Conservation (phyloP, 2,329 filamentous ascomycete species). For the Cadophora luteo-olivacea region DNA sequence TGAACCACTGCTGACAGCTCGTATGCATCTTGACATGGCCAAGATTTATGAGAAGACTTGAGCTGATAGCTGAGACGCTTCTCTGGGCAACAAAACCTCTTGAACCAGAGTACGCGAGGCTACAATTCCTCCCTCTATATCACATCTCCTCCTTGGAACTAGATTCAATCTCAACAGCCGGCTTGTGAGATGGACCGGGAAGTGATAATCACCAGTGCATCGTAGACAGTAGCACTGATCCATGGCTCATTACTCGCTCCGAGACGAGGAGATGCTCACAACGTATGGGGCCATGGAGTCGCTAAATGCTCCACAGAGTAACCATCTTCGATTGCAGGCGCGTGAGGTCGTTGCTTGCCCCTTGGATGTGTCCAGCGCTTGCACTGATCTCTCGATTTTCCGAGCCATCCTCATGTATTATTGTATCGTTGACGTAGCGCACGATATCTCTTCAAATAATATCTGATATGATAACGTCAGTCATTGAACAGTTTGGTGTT, state of each 20-base stretch:
- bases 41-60: background rate
- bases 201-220: background rate
- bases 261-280: background rate
- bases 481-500: background rate
- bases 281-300: background rate
- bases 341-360: background rate
- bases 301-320: background rate
- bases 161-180: background rate
- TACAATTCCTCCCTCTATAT: background rate
- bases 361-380: background rate
- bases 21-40: background rate
- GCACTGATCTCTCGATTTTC: background rate
- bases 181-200: background rate
- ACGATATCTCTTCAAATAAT: constrained; percentile 91
- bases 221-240: background rate
- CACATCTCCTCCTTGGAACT: background rate
- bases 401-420: constrained; percentile 32
- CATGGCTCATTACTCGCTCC: background rate
- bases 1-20: background rate
- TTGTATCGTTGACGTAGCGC: constrained; percentile 81
- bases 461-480: constrained; percentile 60
- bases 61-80: background rate
- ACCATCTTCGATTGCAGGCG: background rate
- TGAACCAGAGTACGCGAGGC: background rate
- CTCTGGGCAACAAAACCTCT: background rate